Percentiles rank a stretch among this genome's conserved stretches.
phyloP scores from a whole-genome alignment of 2,329 filamentous ascomycete genomes.

The Alternaria arborescens region DNA sequence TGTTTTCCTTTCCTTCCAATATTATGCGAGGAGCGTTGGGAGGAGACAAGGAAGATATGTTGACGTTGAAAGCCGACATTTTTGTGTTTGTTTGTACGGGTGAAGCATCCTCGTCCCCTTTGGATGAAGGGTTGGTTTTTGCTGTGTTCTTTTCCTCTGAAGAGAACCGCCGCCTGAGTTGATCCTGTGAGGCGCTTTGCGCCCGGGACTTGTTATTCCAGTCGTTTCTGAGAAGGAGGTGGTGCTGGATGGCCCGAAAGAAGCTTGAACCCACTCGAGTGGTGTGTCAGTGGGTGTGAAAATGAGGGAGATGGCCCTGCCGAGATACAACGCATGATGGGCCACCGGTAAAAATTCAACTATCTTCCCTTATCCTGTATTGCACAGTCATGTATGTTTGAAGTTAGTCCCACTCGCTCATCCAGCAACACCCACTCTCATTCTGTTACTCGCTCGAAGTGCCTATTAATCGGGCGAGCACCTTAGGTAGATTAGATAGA shows the following conservation, averaged over 20 bases:
- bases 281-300: slow-evolving; percentile 23
- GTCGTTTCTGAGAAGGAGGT: slow-evolving; percentile 19
- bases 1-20: slow-evolving; percentile 24
- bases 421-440: slow-evolving; percentile 23
- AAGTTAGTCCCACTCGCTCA: slow-evolving; percentile 24
- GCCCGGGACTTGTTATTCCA: slow-evolving; percentile 34
- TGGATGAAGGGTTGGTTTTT: slow-evolving; percentile 53
- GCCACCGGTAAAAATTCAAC: slow-evolving; percentile 39
- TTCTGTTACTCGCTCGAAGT: slow-evolving; percentile 18
- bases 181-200: slow-evolving; percentile 45
- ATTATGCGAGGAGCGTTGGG: slow-evolving; percentile 26
- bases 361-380: slow-evolving; percentile 24
- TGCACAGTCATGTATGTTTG: slow-evolving; percentile 11
- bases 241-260: slow-evolving; percentile 21
- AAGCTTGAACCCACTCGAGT: slow-evolving; percentile 17
- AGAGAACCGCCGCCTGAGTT: slow-evolving; percentile 40
- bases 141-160: slow-evolving; percentile 33
- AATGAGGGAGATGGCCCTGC: slow-evolving; percentile 30
- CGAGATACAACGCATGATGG: slow-evolving; percentile 11
- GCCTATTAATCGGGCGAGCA: slow-evolving; percentile 22
- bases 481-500: slow-evolving; percentile 23
- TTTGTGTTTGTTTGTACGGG: slow-evolving; percentile 47
- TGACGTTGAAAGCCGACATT: slow-evolving; percentile 49
- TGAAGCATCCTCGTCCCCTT: slow-evolving; percentile 50
- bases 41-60: slow-evolving; percentile 13